phyloP scores from a whole-genome alignment of 1,284 basidiomycete genomes.

The Cutaneotrichosporon spelunceum region DNA sequence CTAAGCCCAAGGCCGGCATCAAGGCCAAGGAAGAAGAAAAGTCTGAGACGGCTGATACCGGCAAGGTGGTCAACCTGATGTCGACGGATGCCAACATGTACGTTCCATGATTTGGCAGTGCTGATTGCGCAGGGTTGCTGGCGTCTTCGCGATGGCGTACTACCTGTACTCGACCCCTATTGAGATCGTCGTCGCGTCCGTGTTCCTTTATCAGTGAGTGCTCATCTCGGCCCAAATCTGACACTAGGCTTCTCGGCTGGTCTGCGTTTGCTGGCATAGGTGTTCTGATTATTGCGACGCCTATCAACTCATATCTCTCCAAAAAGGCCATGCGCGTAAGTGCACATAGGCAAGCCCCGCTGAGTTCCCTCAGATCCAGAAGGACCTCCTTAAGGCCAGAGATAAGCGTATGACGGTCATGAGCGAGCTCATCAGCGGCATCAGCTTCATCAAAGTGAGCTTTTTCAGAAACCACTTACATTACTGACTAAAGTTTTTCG shows the following conservation, averaged over 20 bases:
- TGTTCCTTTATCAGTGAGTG: constrained; percentile 73
- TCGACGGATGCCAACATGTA: constrained; percentile 40
- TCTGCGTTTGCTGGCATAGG: constrained; percentile 80
- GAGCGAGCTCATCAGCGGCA: constrained; percentile 74
- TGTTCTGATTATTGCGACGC: constrained; percentile 70
- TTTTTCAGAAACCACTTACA: neutral
- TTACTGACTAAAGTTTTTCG: constrained; percentile 42
- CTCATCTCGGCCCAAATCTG: constrained; percentile 14
- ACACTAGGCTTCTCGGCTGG: constrained; percentile 68
- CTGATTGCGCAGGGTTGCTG: constrained; percentile 30
- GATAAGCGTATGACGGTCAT: constrained; percentile 82
- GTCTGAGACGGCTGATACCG: constrained; percentile 48
- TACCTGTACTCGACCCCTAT: constrained; percentile 67
- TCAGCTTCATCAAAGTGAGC: constrained; percentile 41
- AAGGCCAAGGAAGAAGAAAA: constrained; percentile 33
- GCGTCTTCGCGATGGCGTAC: constrained; percentile 39
- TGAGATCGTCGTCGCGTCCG: constrained; percentile 70
- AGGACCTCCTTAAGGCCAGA: constrained; percentile 66
- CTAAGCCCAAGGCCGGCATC: constrained; percentile 29
- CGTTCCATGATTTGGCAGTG: neutral
- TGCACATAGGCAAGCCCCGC: constrained; percentile 56
- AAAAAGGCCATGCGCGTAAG: constrained; percentile 54
- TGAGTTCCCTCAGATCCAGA: constrained; percentile 59
- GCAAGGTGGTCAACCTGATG: constrained; percentile 56
- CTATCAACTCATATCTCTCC: constrained; percentile 52